Base-by-base conservation (phyloP, 2,329 filamentous ascomycete genomes). In the Diaporthe eres region DNA sequence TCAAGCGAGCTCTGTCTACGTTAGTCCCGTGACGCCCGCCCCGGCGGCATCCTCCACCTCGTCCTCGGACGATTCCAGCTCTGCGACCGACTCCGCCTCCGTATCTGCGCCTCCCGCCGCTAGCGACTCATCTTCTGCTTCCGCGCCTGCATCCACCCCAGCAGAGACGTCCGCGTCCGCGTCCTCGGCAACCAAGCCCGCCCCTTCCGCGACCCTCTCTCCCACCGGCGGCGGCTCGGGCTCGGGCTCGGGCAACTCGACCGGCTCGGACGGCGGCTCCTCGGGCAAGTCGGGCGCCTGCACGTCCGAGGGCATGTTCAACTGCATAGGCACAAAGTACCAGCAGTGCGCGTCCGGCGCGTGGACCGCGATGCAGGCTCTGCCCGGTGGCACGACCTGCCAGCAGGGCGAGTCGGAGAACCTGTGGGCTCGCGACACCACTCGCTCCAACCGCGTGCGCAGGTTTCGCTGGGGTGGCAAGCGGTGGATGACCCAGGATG, bases 331-430 rank as follows among this genome's bases (percentile, higher is more conserved):
- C 37, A 77, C 76, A 4, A 67, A 77, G 10, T 85, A 81, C 77
- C 83, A 85, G 75, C 83, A 83, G 74, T 85, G 83, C 71, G 83
- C 83, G 1, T 79, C 78, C 4, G 83, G 83, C 0, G 53, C 74
- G 4, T 85, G 83, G 83, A 80, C 81, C 1, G 12, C 61, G 0
- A 74, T 83, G 17, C 79, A 79, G 77, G 67, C 77, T 31, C 80
- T 84, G 78, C 78, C 83, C 0, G 76, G 80, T 1, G 80, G 80
- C 0, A 82, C 80, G 10, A 81, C 79, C 74, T 84, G 83, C 72
- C 37, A 75, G 10, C 76, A 77, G 28, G 83, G 83, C 28, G 61
- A 73, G 73, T 75, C 73, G 55, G 49, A 63, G 39, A 37, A 17
- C 5, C 70, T 77, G 12, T 77, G 75, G 75, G 74, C 73, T n/a